Conservation (phyloP, 345 rosid genomes). For the Boechera stricta region DNA sequence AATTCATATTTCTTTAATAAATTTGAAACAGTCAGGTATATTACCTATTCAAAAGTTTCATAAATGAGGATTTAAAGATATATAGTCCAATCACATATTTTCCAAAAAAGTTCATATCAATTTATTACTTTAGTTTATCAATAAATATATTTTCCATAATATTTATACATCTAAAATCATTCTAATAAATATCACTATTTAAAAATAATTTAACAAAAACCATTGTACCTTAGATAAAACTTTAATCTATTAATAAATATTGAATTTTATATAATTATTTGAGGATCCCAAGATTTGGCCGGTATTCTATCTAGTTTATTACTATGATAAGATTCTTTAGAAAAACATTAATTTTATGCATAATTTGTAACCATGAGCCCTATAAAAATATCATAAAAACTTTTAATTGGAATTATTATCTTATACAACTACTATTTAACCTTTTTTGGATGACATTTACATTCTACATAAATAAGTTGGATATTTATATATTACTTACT, state of each 20-base stretch:
- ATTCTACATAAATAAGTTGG: not conserved
- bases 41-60: not conserved
- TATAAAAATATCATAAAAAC: not conserved
- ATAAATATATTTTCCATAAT: not conserved
- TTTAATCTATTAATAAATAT: no score
- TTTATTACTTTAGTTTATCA: not conserved
- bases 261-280: no score
- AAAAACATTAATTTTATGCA: not conserved
- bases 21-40: not conserved
- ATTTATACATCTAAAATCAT: not conserved
- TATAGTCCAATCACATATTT: not conserved
- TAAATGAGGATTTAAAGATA: not conserved
- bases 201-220: not conserved
- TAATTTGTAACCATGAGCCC: not conserved
- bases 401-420: not conserved
- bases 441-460: slow-evolving; percentile 4
- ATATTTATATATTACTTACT: not conserved
- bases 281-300: not conserved
- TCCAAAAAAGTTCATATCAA: not conserved
- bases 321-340: not conserved
- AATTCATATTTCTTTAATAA: not conserved
- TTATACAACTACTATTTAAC: not conserved
- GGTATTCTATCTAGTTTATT: not conserved
- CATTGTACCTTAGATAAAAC: not conserved
- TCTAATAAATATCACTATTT: not conserved